These are phyloP conservation scores for Macrolepiota dolichaula DNA, from an alignment of 768 basidiomycete species.

Conservation along the genomic window DNA sequence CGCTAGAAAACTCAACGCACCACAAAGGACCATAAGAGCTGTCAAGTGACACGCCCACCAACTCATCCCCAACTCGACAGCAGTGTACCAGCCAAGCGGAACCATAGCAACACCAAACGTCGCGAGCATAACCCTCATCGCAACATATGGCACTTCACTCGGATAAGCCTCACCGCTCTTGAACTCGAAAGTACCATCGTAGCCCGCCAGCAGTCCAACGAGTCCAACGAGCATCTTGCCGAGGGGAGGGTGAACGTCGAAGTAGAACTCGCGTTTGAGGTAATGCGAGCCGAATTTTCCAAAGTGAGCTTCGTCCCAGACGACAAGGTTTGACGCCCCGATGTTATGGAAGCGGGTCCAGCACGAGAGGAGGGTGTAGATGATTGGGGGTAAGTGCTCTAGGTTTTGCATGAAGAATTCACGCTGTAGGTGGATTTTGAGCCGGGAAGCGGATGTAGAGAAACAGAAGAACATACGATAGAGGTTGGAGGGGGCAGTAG, in stretches of 20 bases:
- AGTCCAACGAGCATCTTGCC: conserved; percentile 99
- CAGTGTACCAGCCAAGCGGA: conserved; percentile 95
- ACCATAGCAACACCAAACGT: conserved; percentile 95
- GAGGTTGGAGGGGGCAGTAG: conserved; percentile 66
- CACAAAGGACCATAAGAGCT: conserved; percentile 89
- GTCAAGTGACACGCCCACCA: conserved; percentile 87
- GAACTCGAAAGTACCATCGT: conserved; percentile 90
- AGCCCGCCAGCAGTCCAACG: conserved; percentile 86
- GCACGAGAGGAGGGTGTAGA: conserved; percentile 92
- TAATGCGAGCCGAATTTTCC: conserved; percentile 99
- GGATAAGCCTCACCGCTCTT: conserved; percentile 89
- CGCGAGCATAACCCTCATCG: conserved; percentile 94
- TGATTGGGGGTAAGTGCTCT: conserved; percentile 71
- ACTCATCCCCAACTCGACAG: conserved; percentile 91
- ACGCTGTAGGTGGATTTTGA: conserved; percentile 34
- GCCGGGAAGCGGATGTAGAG: conserved; percentile 15
- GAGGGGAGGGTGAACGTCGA: conserved; percentile 97
- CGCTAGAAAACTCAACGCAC: conserved; percentile 40
- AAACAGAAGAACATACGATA: conserved; percentile 38
- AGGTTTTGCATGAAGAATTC: conserved; percentile 80
- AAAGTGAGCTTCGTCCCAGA: conserved; percentile 99
- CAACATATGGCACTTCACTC: conserved; percentile 80
- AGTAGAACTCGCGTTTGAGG: conserved; percentile 98
- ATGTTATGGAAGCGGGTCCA: conserved; percentile 95
- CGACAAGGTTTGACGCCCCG: conserved; percentile 78